A percentile compares a stretch with the other conserved stretches of the same genome.
Evolutionary conservation across 2,329 filamentous ascomycete genomes (phyloP).

Genomic region (Didymella pomorum): DNA sequence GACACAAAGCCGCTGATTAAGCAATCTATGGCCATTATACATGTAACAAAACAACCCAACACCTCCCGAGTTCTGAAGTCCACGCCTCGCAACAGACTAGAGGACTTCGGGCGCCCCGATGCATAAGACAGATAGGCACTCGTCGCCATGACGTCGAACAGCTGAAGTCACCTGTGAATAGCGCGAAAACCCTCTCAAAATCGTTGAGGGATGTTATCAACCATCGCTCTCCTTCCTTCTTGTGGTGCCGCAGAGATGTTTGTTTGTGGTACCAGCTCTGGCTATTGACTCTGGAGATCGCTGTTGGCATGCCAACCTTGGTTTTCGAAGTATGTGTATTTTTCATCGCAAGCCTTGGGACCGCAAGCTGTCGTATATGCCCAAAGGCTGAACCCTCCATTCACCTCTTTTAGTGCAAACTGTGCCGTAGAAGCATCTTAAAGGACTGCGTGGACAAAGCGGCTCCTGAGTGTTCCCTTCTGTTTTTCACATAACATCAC

Average conservation of each 20-base stretch:
- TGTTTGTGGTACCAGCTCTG: not conserved
- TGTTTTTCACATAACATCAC: no score
- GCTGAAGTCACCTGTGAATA: not conserved
- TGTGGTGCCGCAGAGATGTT: not conserved
- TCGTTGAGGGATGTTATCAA: not conserved
- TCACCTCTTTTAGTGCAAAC: no score
- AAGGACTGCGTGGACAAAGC: no score
- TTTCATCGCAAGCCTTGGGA: no score
- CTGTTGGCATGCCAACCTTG: no score
- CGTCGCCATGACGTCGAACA: not conserved
- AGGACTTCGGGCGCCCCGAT: not conserved
- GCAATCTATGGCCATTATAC: not conserved
- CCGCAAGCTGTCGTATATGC: no score
- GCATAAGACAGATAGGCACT: not conserved
- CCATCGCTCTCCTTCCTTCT: not conserved
- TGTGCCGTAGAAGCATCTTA: no score
- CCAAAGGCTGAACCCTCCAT: no score
- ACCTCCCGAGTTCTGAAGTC: not conserved
- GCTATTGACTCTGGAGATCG: not conserved
- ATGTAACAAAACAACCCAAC: not conserved
- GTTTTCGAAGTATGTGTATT: no score
- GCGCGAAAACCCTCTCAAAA: not conserved
- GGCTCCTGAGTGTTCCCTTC: no score
- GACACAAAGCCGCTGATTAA: not conserved
- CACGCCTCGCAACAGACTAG: not conserved